phyloP scores from a whole-genome alignment of 73 alveolate species.

The Blepharisma japonicum region DNA sequence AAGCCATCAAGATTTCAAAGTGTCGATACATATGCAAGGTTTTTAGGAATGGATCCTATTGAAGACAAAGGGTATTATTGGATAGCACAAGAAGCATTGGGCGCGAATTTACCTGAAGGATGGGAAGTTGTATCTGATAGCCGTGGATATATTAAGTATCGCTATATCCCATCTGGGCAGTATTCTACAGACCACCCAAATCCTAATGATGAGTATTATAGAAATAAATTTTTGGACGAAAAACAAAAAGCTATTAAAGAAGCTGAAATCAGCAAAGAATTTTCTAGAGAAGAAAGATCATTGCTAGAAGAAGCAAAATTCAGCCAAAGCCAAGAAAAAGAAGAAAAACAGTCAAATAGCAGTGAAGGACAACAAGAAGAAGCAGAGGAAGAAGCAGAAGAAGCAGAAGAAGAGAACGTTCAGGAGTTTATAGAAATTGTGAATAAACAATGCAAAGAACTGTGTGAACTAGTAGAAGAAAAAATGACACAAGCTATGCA shows the following conservation, averaged over 20 bases:
- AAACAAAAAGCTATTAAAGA: constrained; percentile 1
- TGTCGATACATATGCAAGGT: background rate
- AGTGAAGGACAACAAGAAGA: background rate
- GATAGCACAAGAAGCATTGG: background rate
- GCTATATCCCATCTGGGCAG: background rate
- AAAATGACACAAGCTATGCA: background rate
- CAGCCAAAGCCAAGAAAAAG: background rate
- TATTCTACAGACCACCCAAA: background rate
- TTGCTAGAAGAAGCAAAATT: background rate
- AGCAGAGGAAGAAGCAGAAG: background rate
- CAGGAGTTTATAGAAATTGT: background rate
- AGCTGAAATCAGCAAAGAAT: background rate
- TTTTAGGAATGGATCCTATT: background rate
- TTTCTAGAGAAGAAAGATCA: background rate
- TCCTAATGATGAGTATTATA: background rate
- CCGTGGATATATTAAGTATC: background rate
- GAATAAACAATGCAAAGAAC: background rate
- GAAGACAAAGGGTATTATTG: background rate
- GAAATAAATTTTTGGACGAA: background rate
- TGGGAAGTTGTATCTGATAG: background rate
- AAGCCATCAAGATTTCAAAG: background rate
- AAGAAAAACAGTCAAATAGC: background rate
- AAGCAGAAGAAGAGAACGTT: background rate
- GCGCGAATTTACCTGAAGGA: constrained; percentile 1
- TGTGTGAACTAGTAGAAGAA: background rate